Base-by-base conservation (phyloP, 257 asterid species). In the Scutellaria minor region DNA sequence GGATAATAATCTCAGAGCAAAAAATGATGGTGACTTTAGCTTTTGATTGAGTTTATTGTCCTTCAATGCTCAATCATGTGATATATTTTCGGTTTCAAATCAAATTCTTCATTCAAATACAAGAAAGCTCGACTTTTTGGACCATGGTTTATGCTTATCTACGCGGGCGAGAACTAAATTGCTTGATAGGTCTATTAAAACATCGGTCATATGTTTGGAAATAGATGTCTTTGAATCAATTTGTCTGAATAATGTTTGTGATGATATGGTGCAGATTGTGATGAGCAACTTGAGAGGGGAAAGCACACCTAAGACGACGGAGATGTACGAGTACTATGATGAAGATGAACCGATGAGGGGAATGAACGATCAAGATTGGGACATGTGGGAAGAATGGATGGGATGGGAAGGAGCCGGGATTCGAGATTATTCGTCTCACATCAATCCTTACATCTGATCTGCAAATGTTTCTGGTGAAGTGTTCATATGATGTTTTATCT, bases 361-460 rank as follows among this genome's bases (percentile, higher is more conserved):
- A 75, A 76, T 78, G 85, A 0, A 77, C 39, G 96, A 90, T 41
- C 81, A 82, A 6, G 94, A 91, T 40, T 88, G 86, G 83, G 98
- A 95, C 3, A 6, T 88, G 56, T 92, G 96, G 98, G 99, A 92
- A 68, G 98, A 94, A 59, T 94, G 97, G 98, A 94, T 88, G 97
- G 99, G 98, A 39, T 94, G 93, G 93, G 98, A 92, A 88, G 99
- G 98, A 45, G 98, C 94, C 5, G 97, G 99, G 13, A 91, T 89
- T 63, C 80, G 95, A 3, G 97, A 91, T 54, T 94, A 91, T 68
- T 68, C 98, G 0, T 88, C 97, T 5, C 99, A 90, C 51, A 72
- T 94, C 61, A 94, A 91, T 42, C 96, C 98, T 71, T 88, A 88
- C 83, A 90, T 90, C 5, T 92, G 77, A 86, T 73, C 62, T 27